These are phyloP conservation scores for Cyclotella choctawhatcheeana DNA, from an alignment of 108 stramenopile species.

Conservation along the genomic window DNA sequence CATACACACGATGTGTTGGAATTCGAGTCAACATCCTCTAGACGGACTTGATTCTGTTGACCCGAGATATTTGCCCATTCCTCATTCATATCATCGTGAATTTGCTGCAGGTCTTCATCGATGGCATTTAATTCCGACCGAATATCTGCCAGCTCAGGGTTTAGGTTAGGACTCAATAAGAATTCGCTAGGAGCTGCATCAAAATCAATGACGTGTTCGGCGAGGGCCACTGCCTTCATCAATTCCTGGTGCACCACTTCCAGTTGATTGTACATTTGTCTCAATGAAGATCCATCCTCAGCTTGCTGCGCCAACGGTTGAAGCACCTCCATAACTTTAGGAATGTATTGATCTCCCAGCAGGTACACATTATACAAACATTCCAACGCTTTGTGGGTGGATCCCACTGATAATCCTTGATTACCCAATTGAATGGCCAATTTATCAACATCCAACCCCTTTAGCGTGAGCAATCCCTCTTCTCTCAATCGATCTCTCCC, in stretches of 20 bases:
- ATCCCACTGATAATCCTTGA: constrained; percentile 17
- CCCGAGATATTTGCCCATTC: constrained; percentile 60
- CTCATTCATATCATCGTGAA: constrained; percentile 72
- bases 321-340: constrained; percentile 60
- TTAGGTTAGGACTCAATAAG: constrained; percentile 67
- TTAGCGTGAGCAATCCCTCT: constrained; percentile 66
- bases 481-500: constrained; percentile 71
- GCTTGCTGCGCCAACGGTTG: constrained; percentile 31
- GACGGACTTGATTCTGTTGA: constrained; percentile 61
- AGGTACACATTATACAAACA: constrained; percentile 77
- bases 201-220: constrained; percentile 80
- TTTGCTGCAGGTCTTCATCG: constrained; percentile 67
- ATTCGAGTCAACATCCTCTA: constrained; percentile 63
- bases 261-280: constrained; percentile 24
- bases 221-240: constrained; percentile 49
- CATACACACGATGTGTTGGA: constrained; percentile 54
- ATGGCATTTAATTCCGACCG: constrained; percentile 68
- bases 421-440: constrained; percentile 50
- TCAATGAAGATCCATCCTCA: constrained; percentile 25
- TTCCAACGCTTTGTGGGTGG: constrained; percentile 72
- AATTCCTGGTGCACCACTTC: constrained; percentile 44
- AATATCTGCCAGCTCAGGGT: constrained; percentile 74
- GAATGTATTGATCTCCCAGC: constrained; percentile 66
- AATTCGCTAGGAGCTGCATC: constrained; percentile 88
- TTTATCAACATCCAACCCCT: constrained; percentile 56